These are phyloP conservation scores for Corymbia maculata DNA, from an alignment of 345 rosid genomes.

Conservation along the genomic window DNA sequence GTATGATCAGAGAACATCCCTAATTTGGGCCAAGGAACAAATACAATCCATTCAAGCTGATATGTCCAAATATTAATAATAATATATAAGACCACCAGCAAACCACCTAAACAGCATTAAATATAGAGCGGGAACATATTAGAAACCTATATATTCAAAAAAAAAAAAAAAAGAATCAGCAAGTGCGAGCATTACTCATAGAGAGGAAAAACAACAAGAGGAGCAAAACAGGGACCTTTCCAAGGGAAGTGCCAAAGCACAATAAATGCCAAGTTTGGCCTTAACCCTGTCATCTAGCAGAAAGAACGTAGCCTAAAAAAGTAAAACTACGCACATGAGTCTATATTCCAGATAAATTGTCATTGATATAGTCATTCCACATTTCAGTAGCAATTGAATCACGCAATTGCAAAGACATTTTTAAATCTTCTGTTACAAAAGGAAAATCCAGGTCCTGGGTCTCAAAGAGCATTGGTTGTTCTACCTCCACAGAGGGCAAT, in stretches of 20 bases:
- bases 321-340: not conserved
- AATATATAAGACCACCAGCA: not conserved
- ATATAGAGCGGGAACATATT: not conserved
- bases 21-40: not conserved
- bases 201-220: not conserved
- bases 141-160: not conserved
- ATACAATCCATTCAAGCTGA: not conserved
- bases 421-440: constrained; percentile 30
- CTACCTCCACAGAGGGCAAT: constrained; percentile 21
- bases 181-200: not conserved
- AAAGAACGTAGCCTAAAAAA: not conserved
- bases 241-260: not conserved
- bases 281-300: not conserved
- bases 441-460: constrained; percentile 20
- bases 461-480: constrained; percentile 25
- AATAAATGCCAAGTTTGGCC: not conserved
- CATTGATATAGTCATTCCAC: constrained; percentile 56
- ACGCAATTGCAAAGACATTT: constrained; percentile 38
- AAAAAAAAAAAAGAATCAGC: not conserved
- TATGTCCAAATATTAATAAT: not conserved
- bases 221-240: not conserved
- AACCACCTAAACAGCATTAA: not conserved
- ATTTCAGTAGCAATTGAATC: constrained; percentile 56
- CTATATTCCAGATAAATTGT: constrained; percentile 26
- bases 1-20: not conserved